Conservation (phyloP, 2,329 filamentous ascomycete species). For the Chrysoporthe puriensis region DNA sequence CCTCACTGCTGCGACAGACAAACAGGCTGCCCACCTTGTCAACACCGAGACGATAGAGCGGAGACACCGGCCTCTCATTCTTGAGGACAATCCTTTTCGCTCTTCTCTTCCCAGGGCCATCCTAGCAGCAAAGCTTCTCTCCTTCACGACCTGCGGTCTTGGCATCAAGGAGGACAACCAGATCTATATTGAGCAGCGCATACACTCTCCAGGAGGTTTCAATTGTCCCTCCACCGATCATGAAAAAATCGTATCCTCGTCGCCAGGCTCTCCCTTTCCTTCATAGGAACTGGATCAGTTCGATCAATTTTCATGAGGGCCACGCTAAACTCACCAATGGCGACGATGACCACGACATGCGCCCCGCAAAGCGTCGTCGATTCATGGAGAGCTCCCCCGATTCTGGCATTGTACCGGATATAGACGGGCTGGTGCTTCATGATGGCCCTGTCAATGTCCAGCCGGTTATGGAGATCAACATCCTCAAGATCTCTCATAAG, state of each 20-base stretch:
- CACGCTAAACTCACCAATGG: constrained; percentile 32
- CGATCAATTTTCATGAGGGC: constrained; percentile 46
- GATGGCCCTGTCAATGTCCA: constrained; percentile 33
- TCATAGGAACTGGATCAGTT: constrained; percentile 57
- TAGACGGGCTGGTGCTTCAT: constrained; percentile 30
- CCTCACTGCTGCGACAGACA: neutral
- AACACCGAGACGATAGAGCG: neutral
- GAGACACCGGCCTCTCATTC: neutral
- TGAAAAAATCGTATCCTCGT: constrained; percentile 52
- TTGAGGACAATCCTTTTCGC: neutral
- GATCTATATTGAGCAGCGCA: neutral
- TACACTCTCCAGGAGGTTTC: neutral
- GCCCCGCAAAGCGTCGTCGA: constrained; percentile 55
- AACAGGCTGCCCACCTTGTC: neutral
- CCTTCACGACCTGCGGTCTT: neutral
- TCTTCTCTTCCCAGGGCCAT: neutral
- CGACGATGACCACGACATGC: constrained; percentile 42
- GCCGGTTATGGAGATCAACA: constrained; percentile 54
- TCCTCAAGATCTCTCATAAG: constrained; percentile 57
- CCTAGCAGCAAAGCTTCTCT: neutral
- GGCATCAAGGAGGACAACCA: neutral
- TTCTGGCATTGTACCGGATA: constrained; percentile 29
- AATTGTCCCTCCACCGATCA: constrained; percentile 39
- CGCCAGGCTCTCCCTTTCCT: constrained; percentile 57
- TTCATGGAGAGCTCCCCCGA: constrained; percentile 46